Conservation (phyloP, 305 asterid genomes). For the Fraxinus velutina region DNA sequence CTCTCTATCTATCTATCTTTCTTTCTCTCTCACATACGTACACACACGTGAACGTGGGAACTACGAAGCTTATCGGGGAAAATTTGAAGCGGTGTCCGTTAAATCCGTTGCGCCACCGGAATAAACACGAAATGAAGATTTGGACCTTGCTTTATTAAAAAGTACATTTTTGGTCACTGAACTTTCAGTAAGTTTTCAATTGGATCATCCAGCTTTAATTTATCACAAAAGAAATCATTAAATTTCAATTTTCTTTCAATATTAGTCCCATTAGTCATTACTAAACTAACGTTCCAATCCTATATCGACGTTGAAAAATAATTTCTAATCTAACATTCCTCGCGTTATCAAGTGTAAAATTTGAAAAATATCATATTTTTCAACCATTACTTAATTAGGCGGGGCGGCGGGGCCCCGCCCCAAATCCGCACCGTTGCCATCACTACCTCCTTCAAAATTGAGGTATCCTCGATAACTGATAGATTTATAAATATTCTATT, state of each 20-base stretch:
- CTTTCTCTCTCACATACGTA: conserved; percentile 24
- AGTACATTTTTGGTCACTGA: conserved; percentile 6
- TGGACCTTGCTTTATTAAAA: conserved; percentile 33
- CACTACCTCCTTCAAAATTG: no score
- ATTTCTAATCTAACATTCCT: neutral
- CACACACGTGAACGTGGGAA: conserved; percentile 7
- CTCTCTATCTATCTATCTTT: conserved; percentile 11
- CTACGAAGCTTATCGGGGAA: conserved; percentile 12
- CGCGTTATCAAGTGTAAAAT: neutral
- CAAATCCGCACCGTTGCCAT: no score
- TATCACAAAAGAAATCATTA: neutral
- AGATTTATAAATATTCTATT: no score
- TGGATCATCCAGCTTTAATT: neutral
- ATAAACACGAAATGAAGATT: conserved; percentile 14
- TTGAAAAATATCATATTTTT: neutral
- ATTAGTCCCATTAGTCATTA: neutral
- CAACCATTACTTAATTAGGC: neutral
- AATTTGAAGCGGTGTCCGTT: conserved; percentile 28
- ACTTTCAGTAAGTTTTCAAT: neutral
- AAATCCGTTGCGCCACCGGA: conserved; percentile 21
- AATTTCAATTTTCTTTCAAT: neutral
- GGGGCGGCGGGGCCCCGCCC: no score
- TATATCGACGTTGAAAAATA: no score
- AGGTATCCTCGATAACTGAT: no score
- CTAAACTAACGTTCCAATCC: neutral